Evolutionary conservation across 768 basidiomycete species (phyloP).

Genomic region (Leccinellum luteum): DNA sequence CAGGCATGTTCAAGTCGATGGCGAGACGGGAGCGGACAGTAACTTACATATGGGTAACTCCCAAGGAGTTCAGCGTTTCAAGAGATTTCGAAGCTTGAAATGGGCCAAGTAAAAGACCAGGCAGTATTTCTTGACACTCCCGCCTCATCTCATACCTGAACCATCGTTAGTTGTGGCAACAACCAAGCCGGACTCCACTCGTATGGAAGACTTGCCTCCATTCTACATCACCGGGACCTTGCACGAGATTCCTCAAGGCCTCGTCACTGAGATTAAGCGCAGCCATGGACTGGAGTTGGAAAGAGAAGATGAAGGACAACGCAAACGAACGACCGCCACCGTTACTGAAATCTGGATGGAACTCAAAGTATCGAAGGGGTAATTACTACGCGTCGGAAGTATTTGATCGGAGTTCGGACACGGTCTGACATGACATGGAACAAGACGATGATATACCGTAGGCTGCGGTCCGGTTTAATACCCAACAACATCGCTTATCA

Average conservation of each 20-base stretch:
- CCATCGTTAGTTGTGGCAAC: constrained; percentile 10
- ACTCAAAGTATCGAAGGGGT: constrained; percentile 1
- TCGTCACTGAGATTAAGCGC: constrained; percentile 34
- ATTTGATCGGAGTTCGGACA: constrained; percentile 28
- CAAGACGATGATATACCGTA: constrained; percentile 62
- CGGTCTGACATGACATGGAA: constrained; percentile 38
- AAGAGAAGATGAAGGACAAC: constrained; percentile 1
- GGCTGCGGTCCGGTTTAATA: constrained; percentile 23
- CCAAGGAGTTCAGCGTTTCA: constrained; percentile 58
- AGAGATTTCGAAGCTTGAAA: constrained; percentile 86
- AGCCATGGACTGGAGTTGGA: constrained; percentile 9
- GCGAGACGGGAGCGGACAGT: not conserved
- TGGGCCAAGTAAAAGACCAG: constrained; percentile 79
- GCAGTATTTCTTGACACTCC: constrained; percentile 91
- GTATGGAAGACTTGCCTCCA: constrained; percentile 58
- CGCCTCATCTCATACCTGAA: constrained; percentile 89
- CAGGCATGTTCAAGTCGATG: not conserved
- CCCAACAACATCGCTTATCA: constrained; percentile 8
- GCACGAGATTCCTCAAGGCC: constrained; percentile 58
- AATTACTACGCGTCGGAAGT: constrained; percentile 16
- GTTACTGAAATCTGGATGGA: not conserved
- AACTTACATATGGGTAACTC: constrained; percentile 79
- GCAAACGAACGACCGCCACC: not conserved
- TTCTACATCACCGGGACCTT: constrained; percentile 80
- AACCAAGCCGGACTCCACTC: not conserved